phyloP scores from a whole-genome alignment of 805 yeast genomes.

The Metschnikowia henanensis region DNA sequence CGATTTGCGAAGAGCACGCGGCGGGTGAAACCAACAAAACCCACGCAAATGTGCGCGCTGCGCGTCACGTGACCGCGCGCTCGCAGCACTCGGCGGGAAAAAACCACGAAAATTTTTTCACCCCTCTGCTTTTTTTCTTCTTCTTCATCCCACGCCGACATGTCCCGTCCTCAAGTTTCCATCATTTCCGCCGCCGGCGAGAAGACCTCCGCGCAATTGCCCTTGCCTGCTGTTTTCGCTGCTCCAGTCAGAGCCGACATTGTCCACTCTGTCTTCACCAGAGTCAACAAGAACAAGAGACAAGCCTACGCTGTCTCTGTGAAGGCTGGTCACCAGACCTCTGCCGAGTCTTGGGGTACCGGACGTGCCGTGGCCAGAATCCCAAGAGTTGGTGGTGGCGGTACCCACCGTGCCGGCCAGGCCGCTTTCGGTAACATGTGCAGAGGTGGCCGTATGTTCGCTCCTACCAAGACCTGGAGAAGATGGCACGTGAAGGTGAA shows the following conservation, averaged over 20 bases:
- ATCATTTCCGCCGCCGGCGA: constrained; percentile 89
- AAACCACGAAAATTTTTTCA: not conserved
- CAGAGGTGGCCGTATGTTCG: constrained; percentile 99
- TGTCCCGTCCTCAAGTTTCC: constrained; percentile 91
- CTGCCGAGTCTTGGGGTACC: constrained; percentile 99
- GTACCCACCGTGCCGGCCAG: constrained; percentile 99
- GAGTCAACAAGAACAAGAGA: constrained; percentile 99
- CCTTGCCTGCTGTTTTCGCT: constrained; percentile 98
- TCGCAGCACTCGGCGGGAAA: not conserved
- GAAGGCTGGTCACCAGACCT: constrained; percentile 99
- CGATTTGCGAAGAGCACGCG: too few species aligned
- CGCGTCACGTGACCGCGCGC: constrained; percentile 5
- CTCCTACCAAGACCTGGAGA: constrained; percentile 99
- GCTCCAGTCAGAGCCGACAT: constrained; percentile 99
- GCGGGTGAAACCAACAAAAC: too few species aligned
- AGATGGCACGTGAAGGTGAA: constrained; percentile 99
- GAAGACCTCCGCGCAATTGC: constrained; percentile 77
- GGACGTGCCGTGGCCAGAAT: constrained; percentile 99
- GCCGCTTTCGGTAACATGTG: constrained; percentile 99
- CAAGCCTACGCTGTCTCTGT: constrained; percentile 99
- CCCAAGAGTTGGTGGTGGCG: constrained; percentile 99
- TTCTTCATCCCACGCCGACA: constrained; percentile 15
- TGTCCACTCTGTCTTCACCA: constrained; percentile 98
- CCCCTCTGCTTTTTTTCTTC: constrained; percentile 7
- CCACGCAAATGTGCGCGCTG: not conserved